Base-by-base conservation (phyloP, 139 green algal genomes). In the Chlamydomonas sphaeroides region DNA sequence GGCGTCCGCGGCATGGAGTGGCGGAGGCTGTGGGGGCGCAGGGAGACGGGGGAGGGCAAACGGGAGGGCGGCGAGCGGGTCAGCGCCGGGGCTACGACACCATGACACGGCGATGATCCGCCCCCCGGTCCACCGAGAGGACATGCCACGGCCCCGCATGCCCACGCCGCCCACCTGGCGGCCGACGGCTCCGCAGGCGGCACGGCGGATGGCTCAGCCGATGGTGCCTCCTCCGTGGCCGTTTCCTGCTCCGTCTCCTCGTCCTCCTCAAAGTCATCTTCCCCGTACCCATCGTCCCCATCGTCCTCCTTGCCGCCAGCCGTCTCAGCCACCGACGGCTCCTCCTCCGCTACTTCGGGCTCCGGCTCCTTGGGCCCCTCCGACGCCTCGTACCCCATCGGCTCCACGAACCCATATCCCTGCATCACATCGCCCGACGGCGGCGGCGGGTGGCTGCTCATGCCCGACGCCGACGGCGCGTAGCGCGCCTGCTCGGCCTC, bases 321-420 rank as follows among this genome's bases (percentile, higher is more conserved):
- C 5, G 57, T 59, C 33, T 45, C 67, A 5, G 10, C 53, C 38
- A 63, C 59, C n/a, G 45, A n/a, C 21, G 41, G 14, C 18, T 72
- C 68, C 26, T 49, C 75, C 7, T 65, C 56, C 26, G 39, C 2
- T 26, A 39, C 33, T 23, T 79, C 53, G 36, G 35, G 62, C n/a
- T 72, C 62, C 33, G 72, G 20, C 26, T 63, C 42, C 18, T 39
- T 61, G 5, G 69, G 21, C 39, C 21, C 41, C 41, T 71, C 6
- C 32, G 32, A 2, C 32, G 30, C 5, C 2, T 82, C 75, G 62
- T 65, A 82, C 45, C 28, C 41, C 25, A 82, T 41, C 23, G 75
- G 75, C 61, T 82, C 61, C 61, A 82, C 75, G 33, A 82, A 82
- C 20, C 75, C 75, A 0, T 62, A n/a, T n/a, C n/a, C n/a, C n/a